Evolutionary conservation across 805 yeast species (phyloP).

Genomic region (Myxozyma neglecta): DNA sequence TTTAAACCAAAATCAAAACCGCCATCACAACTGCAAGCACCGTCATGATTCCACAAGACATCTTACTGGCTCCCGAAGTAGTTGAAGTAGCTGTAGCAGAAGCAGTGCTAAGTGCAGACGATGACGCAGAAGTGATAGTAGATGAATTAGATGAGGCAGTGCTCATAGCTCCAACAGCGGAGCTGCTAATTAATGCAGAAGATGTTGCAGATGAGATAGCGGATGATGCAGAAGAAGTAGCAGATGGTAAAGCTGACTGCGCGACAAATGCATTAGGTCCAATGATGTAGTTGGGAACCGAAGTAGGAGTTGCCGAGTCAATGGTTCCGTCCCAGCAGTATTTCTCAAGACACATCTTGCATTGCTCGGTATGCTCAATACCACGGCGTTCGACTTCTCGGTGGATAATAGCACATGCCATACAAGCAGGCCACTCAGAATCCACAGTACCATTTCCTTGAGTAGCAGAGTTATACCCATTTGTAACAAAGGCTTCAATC

Average conservation of each 20-base stretch:
- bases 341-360: conserved; percentile 64
- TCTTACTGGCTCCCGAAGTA: background rate
- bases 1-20: background rate
- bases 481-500: conserved; percentile 59
- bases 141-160: too few relatives aligned
- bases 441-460: conserved; percentile 68
- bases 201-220: background rate
- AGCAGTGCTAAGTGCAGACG: background rate
- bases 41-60: background rate
- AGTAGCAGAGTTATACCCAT: conserved; percentile 72
- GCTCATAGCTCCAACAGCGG: too few relatives aligned
- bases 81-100: background rate
- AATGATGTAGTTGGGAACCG: background rate
- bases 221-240: background rate
- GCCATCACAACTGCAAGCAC: background rate
- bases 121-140: background rate
- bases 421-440: conserved; percentile 66
- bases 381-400: conserved; percentile 72
- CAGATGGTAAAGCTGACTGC: background rate
- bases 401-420: conserved; percentile 80
- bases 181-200: background rate
- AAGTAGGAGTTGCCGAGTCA: conserved; percentile 1
- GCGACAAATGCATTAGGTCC: background rate
- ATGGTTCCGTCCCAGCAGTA: conserved; percentile 66
- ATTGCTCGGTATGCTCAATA: conserved; percentile 60